Evolutionary conservation across 2,329 filamentous ascomycete species (phyloP), one percentile per base, ranked within the genome.

Genomic region (Zopfia rhizophila): DNA sequence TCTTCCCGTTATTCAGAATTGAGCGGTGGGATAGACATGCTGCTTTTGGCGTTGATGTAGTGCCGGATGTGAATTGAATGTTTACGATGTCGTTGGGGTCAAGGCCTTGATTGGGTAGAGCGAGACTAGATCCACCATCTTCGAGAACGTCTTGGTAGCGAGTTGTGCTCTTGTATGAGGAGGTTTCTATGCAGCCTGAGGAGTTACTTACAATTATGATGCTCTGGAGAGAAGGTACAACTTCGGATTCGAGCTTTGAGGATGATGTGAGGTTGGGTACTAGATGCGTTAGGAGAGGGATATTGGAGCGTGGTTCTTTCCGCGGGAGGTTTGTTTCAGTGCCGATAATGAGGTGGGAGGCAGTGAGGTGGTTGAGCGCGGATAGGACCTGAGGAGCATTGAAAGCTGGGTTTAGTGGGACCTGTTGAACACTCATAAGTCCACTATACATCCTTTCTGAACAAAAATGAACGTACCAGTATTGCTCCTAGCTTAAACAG

Each of bases 21-120:
- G 82, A 87, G 3, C 80, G 82, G 73, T 97, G 93, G 0, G 84
- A 87, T 22, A 99, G 81, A 76, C 91, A 95, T 1, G 93, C 93
- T 0, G 94, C 94, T 74, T 97, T 97, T 16, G 92, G 93, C 63
- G 83, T 79, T 1, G 89, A 90, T 0, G 94, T 97, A 0, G 94
- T 97, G n/a, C 93, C 94, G 0, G 88, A 93, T 0, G 94, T 99
- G 75, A 97, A 97, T 70, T 97, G 93, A 55, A 97, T 96, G 67
- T 97, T 97, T 56, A 95, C 87, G 2, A 88, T 85, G 38, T 97
- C 93, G 50, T 82, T 69, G 0, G 85, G 78, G 12, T 77, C 56
- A 1, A 87, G 76, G 0, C 75, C 74, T 17, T 77, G 68, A 72
- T 76, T 50, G 63, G 72, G 60, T 73, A 89, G 44, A 50, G 70